These are phyloP conservation scores for Alternaria metachromatica DNA, from an alignment of 2,329 filamentous ascomycete species.

Conservation along the genomic window DNA sequence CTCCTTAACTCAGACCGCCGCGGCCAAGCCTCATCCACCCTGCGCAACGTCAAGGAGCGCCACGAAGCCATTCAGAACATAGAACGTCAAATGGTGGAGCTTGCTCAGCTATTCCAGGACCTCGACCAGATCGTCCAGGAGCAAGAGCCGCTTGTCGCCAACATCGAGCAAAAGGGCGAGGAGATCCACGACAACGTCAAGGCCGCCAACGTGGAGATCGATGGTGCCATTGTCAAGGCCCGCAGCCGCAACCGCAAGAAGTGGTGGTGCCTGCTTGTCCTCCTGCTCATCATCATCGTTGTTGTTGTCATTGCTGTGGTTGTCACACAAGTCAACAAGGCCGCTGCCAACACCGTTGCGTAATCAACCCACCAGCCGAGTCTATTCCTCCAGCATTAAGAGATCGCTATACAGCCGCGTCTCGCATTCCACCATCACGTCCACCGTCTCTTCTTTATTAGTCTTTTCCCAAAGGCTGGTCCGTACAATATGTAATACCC, in stretches of 20 bases:
- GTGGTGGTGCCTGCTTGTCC: slow-evolving; percentile 90
- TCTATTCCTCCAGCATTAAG: neutral
- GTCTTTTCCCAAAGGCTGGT: slow-evolving; percentile 19
- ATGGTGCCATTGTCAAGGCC: slow-evolving; percentile 81
- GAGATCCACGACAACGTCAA: slow-evolving; percentile 84
- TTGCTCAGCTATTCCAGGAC: slow-evolving; percentile 87
- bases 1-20: slow-evolving; percentile 81
- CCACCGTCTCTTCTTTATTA: slow-evolving; percentile 14
- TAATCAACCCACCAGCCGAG: neutral
- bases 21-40: slow-evolving; percentile 79
- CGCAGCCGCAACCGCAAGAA: slow-evolving; percentile 78
- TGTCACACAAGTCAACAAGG: slow-evolving; percentile 38
- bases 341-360: slow-evolving; percentile 15
- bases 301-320: slow-evolving; percentile 51
- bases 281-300: slow-evolving; percentile 49
- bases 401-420: neutral
- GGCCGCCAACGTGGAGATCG: slow-evolving; percentile 84
- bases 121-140: slow-evolving; percentile 85
- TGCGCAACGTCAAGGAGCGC: slow-evolving; percentile 80
- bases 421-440: neutral
- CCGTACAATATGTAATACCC: slow-evolving; percentile 25
- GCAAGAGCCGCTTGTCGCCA: slow-evolving; percentile 79
- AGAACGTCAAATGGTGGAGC: slow-evolving; percentile 84
- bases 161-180: slow-evolving; percentile 87
- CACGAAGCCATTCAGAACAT: slow-evolving; percentile 91